These are phyloP conservation scores for Arctium lappa DNA, from an alignment of 129 eudicot species.

Conservation along the genomic window DNA sequence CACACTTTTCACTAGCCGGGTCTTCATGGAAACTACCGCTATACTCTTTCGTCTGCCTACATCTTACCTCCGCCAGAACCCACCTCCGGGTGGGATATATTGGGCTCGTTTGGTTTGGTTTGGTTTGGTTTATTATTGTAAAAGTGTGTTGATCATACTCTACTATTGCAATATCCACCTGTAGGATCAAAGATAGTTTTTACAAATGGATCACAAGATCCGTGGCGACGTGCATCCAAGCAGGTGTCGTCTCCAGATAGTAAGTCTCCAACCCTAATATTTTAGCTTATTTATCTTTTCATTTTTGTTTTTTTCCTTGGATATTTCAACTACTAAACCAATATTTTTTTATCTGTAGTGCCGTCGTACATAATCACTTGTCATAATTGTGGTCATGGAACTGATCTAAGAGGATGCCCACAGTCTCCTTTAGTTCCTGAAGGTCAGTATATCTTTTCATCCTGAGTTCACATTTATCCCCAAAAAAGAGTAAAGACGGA, in stretches of 20 bases:
- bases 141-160: neutral
- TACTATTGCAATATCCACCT: conserved; percentile 24
- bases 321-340: conserved; percentile 16
- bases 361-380: conserved; percentile 82
- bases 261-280: conserved; percentile 32
- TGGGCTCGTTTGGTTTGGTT: neutral
- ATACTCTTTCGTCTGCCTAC: no score
- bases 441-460: conserved; percentile 46
- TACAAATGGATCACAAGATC: conserved; percentile 99
- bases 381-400: conserved; percentile 93
- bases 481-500: neutral
- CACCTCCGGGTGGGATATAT: no score
- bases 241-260: conserved; percentile 79
- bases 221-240: conserved; percentile 98
- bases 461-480: neutral
- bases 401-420: conserved; percentile 96
- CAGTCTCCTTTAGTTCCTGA: conserved; percentile 83
- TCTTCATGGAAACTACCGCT: no score
- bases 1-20: no score
- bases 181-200: conserved; percentile 88
- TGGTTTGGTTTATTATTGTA: neutral
- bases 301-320: neutral
- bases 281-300: neutral
- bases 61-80: no score
- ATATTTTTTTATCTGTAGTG: conserved; percentile 46